Evolutionary conservation across 108 stramenopile species (phyloP), one percentile per base, ranked within the genome.

Genomic region (Schizochytrium sp.): DNA sequence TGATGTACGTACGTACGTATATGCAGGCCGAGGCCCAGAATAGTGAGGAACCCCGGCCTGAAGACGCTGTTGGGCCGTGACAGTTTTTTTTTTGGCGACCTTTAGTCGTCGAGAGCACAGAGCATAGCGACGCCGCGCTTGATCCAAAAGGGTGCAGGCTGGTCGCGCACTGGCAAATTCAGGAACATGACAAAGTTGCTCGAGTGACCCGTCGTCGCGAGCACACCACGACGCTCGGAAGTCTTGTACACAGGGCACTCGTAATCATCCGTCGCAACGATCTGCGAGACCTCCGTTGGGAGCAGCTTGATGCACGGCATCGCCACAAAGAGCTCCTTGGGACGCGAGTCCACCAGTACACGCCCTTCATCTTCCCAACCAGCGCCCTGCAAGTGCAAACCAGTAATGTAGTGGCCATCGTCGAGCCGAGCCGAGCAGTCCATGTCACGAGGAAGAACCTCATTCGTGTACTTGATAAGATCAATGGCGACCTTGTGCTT

Each of bases 81-180:
- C 1, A 34, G 2, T 34, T 34, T 57, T 1, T 57, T 55, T 5
- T 8, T 55, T 55, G 55, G 16, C 55, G 8, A 57, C 16, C 8
- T 14, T 92, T 90, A 94, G 44, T 71, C 88, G 60, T 94, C 93
- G 51, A 95, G 91, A 58, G 93, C 93, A 5, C 93, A 93, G 5
- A 95, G 93, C 94, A 95, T 93, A 43, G 94, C 95, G 10, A 94
- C 94, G n/a, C 95, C 95, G 6, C 91, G 72, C 93, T 94, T 94
- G 92, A 95, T 92, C 93, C 93, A 95, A 60, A 93, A 91, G 60
- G 94, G 90, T 83, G 94, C 92, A 29, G 87, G 29, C 44, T 93
- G 89, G 14, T 91, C 87, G 34, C 55, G 29, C 58, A 93, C 91
- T 14, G 93, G 93, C 16, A 94, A 47, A 5, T 51, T 88, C 58